These are phyloP conservation scores for Neopestalotiopsis sp. DNA, from an alignment of 2,329 filamentous ascomycete species.

Conservation along the genomic window DNA sequence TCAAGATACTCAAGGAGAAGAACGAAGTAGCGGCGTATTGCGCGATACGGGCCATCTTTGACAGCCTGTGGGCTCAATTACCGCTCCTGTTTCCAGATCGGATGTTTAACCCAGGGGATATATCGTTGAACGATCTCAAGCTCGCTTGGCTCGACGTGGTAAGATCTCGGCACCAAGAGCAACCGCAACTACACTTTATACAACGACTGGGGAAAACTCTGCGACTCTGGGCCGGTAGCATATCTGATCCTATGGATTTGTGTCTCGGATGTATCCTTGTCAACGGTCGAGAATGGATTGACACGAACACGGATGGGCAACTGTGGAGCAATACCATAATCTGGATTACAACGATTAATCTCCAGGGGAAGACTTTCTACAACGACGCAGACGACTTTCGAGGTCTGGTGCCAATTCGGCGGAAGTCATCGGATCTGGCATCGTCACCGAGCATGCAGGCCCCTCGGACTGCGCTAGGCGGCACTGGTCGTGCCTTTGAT, in stretches of 20 bases:
- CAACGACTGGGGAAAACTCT: background rate
- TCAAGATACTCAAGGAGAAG: background rate
- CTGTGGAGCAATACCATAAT: background rate
- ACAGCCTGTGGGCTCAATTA: background rate
- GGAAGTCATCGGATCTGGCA: background rate
- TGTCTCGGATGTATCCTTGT: background rate
- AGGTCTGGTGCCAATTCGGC: background rate
- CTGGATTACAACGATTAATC: constrained; percentile 6
- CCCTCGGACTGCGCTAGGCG: no score
- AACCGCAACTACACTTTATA: background rate
- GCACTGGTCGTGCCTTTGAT: no score
- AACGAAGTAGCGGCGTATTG: background rate
- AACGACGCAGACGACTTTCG: background rate
- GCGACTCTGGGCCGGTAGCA: background rate
- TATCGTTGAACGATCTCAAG: background rate
- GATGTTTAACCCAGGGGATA: background rate
- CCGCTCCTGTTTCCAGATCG: background rate
- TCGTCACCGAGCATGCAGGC: no score
- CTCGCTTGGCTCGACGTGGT: background rate
- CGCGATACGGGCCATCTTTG: background rate
- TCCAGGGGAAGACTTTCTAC: no score
- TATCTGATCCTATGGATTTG: background rate
- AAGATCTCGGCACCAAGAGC: background rate
- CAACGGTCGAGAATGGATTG: constrained; percentile 1
- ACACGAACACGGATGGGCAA: background rate